Conservation (phyloP, 2,329 filamentous ascomycete species). For the Raffaelea ambrosiae region DNA sequence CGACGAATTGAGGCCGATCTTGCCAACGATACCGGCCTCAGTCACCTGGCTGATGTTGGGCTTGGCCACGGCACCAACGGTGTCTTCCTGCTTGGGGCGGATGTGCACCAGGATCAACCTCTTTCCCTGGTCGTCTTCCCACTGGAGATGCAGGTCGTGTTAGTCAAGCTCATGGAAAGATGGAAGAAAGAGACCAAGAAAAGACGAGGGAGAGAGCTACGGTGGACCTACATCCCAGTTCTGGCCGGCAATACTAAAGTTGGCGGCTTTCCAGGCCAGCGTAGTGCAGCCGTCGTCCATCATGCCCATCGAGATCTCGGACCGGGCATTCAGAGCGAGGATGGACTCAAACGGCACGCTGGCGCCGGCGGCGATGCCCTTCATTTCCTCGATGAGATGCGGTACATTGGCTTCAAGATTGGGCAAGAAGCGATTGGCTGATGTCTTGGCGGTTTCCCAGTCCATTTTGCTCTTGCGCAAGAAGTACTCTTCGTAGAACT, state of each 20-base stretch:
- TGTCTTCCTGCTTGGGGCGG: not conserved
- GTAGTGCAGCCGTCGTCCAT: conserved; percentile 26
- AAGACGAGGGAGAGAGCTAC: too few species aligned
- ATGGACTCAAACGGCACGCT: conserved; percentile 37
- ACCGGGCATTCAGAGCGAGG: conserved; percentile 38
- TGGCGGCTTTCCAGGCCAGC: conserved; percentile 31
- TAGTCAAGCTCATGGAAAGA: too few species aligned
- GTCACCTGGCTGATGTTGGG: conserved; percentile 29
- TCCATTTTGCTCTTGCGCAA: conserved; percentile 2
- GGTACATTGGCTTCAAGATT: conserved; percentile 7
- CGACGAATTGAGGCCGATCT: conserved; percentile 53
- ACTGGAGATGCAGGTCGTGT: too few species aligned
- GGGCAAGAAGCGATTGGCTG: not conserved
- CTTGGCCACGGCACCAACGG: not conserved
- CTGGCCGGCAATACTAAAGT: conserved; percentile 3
- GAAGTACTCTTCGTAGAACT: conserved; percentile 6
- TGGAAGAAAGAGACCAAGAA: too few species aligned
- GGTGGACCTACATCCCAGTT: conserved; percentile 16
- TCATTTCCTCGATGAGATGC: not conserved
- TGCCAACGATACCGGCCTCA: conserved; percentile 53
- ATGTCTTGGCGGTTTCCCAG: not conserved
- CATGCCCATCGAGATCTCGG: conserved; percentile 1
- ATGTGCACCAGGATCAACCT: conserved; percentile 1
- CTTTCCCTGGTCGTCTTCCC: not conserved
- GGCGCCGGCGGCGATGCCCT: conserved; percentile 44